A percentile compares a stretch with the other conserved stretches of the same genome.
phyloP scores from a whole-genome alignment of 805 yeast genomes.

The Schizosaccharomyces octosporus region DNA sequence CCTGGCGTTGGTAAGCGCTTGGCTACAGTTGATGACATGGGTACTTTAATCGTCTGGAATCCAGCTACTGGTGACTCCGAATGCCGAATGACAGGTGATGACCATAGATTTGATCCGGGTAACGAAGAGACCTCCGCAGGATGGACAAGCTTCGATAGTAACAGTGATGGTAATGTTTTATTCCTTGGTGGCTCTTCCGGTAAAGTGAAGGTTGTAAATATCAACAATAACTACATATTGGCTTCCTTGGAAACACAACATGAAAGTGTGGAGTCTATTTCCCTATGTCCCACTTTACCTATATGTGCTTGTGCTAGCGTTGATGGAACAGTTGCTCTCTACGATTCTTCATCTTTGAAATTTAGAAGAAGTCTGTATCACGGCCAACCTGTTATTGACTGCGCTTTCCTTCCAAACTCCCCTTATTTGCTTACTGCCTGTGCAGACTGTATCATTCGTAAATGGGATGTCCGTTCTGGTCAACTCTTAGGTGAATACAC shows the following conservation, averaged over 20 bases:
- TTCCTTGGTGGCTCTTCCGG: slow-evolving; percentile 36
- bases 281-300: slow-evolving; percentile 46
- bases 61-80: slow-evolving; percentile 49
- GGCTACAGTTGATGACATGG: slow-evolving; percentile 55
- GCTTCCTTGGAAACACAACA: slow-evolving; percentile 11
- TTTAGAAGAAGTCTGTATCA: slow-evolving; percentile 44
- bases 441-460: slow-evolving; percentile 65
- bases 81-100: slow-evolving; percentile 32
- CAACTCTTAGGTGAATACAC: slow-evolving; percentile 49
- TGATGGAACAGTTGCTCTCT: slow-evolving; percentile 60
- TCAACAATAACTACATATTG: slow-evolving; percentile 36
- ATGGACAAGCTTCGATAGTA: slow-evolving; percentile 42
- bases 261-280: slow-evolving; percentile 37
- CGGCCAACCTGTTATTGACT: slow-evolving; percentile 66
- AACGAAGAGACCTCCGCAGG: slow-evolving; percentile 22
- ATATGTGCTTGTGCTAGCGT: slow-evolving; percentile 74
- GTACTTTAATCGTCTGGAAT: slow-evolving; percentile 71
- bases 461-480: slow-evolving; percentile 79
- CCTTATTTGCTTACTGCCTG: slow-evolving; percentile 44
- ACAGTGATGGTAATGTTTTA: slow-evolving; percentile 63
- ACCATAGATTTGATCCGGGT: slow-evolving; percentile 68
- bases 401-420: slow-evolving; percentile 29
- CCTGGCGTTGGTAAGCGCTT: slow-evolving; percentile 24
- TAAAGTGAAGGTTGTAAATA: slow-evolving; percentile 34
- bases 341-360: slow-evolving; percentile 70